phyloP scores from a whole-genome alignment of 225 moss, liverwort and hornwort genomes.

The Thuidium tamariscinum region DNA sequence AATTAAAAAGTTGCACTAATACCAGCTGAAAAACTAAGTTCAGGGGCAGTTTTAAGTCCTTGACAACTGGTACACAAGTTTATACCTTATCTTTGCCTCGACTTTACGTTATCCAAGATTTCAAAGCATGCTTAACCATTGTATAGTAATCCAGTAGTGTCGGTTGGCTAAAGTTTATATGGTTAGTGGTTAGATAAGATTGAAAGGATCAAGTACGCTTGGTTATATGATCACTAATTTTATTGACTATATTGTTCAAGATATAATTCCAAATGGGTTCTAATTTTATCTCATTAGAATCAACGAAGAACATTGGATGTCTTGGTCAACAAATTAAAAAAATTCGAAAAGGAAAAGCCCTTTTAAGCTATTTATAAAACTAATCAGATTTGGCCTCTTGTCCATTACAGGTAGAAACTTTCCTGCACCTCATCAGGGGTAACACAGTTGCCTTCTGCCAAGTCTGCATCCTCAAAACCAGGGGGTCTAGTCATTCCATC shows the following conservation, averaged over 20 bases:
- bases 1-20: not conserved
- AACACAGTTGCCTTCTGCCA: not conserved
- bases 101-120: not conserved
- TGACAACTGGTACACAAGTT: not conserved
- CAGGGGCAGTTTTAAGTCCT: too few relatives aligned
- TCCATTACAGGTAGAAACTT: not conserved
- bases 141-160: not conserved
- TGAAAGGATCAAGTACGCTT: not conserved
- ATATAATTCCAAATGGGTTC: not conserved
- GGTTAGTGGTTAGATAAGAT: not conserved
- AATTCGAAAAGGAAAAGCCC: too few relatives aligned
- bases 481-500: not conserved
- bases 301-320: not conserved
- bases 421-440: constrained; percentile 7
- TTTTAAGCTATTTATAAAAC: not conserved
- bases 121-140: not conserved
- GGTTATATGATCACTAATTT: not conserved
- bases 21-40: not conserved
- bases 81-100: not conserved
- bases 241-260: not conserved
- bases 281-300: not conserved
- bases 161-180: not conserved
- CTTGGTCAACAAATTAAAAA: not conserved
- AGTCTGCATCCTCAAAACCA: not conserved
- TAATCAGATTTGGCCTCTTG: not conserved